Percentiles rank a stretch among this genome's conserved stretches.
These are phyloP conservation scores for Chlorella vulgaris DNA, from an alignment of 139 green algal genomes.

Conservation along the genomic window DNA sequence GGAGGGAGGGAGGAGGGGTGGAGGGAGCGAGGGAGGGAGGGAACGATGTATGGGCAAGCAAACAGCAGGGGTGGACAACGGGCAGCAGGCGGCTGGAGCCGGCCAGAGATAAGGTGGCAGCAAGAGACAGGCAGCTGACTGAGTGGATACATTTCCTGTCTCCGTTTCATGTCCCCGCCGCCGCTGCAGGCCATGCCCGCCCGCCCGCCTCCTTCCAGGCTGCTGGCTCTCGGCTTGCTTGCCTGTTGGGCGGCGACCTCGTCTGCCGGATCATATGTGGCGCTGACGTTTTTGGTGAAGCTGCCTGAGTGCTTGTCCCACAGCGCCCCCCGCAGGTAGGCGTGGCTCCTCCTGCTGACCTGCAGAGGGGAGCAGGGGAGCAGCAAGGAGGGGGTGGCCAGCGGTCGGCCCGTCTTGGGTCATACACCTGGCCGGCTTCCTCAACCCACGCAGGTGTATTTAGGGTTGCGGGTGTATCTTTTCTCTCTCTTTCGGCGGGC, in stretches of 20 bases:
- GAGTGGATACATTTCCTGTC: no score
- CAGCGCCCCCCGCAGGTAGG: conserved; percentile 1
- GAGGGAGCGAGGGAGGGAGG: neutral
- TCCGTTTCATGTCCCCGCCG: no score
- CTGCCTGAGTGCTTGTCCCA: neutral
- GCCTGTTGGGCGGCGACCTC: neutral
- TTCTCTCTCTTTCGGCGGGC: no score
- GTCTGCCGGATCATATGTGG: neutral
- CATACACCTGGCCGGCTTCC: no score
- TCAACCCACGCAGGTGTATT: no score
- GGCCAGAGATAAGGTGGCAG: no score
- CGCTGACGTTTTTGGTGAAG: conserved; percentile 12
- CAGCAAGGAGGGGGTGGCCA: neutral
- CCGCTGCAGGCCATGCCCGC: neutral
- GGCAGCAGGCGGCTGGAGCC: no score
- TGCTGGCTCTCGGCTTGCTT: neutral
- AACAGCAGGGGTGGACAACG: no score
- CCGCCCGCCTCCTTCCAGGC: neutral
- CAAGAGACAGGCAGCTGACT: no score
- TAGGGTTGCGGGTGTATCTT: no score
- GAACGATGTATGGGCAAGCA: neutral
- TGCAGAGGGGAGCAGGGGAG: neutral
- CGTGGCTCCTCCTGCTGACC: conserved; percentile 1
- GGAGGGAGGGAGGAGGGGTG: neutral
- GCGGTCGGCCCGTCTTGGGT: no score